Evolutionary conservation across 192 early-diverging fungal species (phyloP), one percentile per base, ranked within the genome.

Genomic region (Linnemannia schmuckeri): DNA sequence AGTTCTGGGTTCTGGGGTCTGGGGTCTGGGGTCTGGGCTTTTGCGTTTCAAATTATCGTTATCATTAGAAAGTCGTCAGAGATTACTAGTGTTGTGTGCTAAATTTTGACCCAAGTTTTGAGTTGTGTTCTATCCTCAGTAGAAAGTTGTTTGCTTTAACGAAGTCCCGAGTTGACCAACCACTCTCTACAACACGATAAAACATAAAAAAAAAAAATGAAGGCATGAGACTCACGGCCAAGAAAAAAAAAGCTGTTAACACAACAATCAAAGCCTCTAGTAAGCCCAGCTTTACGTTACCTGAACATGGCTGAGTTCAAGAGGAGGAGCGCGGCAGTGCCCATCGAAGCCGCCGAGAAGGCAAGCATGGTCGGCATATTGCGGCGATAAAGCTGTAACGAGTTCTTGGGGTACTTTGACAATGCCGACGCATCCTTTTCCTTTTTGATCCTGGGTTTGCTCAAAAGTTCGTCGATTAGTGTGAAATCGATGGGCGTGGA

Each of bases 351-450:
- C 0, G 83, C 83, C 33, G 84, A 86, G 24, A 86, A 68, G 22
- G 75, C 84, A 4, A 77, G 71, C 84, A 86, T 77, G 1, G 78
- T 38, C 20, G 72, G 35, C 75, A 86, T 77, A 71, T 81, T 86
- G 4, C 75, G 78, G 7, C 75, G 75, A 27, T 81, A 86, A n/a
- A 80, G 54, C 6, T 69, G 70, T 12, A 81, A 6, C 1, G 79
- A 69, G 41, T 22, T 74, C 22, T 42, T 24, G 4, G 84, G 57
- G 47, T 81, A 81, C 33, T 86, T 86, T 68, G 75, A 80, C n/a
- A 86, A 42, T 13, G 75, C 78, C 0, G 75, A 74, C 2, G 66
- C 47, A 9, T 61, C 84, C 22, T 80, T 71, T 27, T 75, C 77
- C 33, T 71, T 69, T 57, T 86, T 86, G 33, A 78, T 66, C 33